These are phyloP conservation scores for Larix kaempferi DNA, from an alignment of 75 land plant species.

Conservation along the genomic window DNA sequence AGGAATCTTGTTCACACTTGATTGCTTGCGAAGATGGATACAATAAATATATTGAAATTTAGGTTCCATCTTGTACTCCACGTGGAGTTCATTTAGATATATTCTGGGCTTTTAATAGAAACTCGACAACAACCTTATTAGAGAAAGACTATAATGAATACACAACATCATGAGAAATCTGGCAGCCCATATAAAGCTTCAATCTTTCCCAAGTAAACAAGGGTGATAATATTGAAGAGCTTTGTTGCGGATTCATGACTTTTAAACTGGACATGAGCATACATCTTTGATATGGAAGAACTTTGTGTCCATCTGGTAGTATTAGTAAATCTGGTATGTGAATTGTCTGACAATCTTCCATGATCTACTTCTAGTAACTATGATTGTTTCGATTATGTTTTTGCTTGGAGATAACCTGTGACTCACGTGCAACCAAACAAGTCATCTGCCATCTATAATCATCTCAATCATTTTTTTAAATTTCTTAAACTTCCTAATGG, in stretches of 20 bases:
- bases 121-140: background rate
- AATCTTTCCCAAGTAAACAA: background rate
- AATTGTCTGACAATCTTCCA: background rate
- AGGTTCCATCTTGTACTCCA: background rate
- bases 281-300: conserved; percentile 14
- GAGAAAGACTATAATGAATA: background rate
- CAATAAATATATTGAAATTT: background rate
- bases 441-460: too few relatives aligned
- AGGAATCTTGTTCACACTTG: background rate
- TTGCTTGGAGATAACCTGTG: too few relatives aligned
- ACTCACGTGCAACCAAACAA: too few relatives aligned
- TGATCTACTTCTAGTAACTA: too few relatives aligned
- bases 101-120: background rate
- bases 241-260: conserved; percentile 15
- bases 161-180: background rate
- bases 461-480: too few relatives aligned
- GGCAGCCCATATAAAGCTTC: background rate
- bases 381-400: too few relatives aligned
- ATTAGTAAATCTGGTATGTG: background rate
- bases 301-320: background rate
- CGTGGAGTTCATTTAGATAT: background rate
- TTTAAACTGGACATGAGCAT: conserved; percentile 61
- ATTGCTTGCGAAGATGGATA: background rate
- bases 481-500: too few relatives aligned
- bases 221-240: conserved; percentile 16